Base-by-base conservation (phyloP, 2,329 filamentous ascomycete species). In the Sphaerulina vaccinii region DNA sequence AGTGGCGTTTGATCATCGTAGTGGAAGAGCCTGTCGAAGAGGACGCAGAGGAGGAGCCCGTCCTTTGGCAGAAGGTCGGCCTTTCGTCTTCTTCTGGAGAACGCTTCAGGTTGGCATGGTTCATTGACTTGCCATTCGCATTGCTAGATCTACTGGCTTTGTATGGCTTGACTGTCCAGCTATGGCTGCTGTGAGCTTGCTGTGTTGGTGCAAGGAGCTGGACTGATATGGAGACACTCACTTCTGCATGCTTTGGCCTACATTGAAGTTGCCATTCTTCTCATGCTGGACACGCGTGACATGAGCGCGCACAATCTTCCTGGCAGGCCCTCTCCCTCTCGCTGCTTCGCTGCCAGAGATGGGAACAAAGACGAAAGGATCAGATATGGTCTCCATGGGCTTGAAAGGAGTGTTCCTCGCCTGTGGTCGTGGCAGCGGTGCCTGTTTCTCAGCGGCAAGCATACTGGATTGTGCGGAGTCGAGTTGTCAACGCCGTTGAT, bases 241-340 rank as follows among this genome's bases (percentile, higher is more conserved):
- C 42, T 21, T 46, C 19, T 46, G 42, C 29, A 46, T 10, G 29
- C 37, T 32, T 19, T 46, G 42, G n/a, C 42, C 42, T n/a, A 46
- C 32, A n/a, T n/a, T 46, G 42, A 46, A 46, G 5, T 46, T 37
- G 11, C 42, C 42, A 36, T 46, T 46, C 21, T 18, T 46, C 32
- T 46, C 42, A 19, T 46, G 42, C 7, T 46, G 42, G n/a, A 46
- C 42, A 2, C 42, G 42, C 19, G 42, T 46, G 4, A 46, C 42
- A 36, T 46, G 42, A 23, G 42, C 42, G 13, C 42, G 35, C 16
- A 46, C 42, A n/a, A 46, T 36, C 18, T 32, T 18, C 37, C 37
- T 46, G 8, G 42, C 42, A 1, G 42, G 29, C 15, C 24, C 42
- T 37, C 42, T 27, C 18, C 42, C 42, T 18, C 15, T 46, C 5